These are phyloP conservation scores for Rhazya stricta DNA, from an alignment of 257 asterid genomes.

Conservation along the genomic window DNA sequence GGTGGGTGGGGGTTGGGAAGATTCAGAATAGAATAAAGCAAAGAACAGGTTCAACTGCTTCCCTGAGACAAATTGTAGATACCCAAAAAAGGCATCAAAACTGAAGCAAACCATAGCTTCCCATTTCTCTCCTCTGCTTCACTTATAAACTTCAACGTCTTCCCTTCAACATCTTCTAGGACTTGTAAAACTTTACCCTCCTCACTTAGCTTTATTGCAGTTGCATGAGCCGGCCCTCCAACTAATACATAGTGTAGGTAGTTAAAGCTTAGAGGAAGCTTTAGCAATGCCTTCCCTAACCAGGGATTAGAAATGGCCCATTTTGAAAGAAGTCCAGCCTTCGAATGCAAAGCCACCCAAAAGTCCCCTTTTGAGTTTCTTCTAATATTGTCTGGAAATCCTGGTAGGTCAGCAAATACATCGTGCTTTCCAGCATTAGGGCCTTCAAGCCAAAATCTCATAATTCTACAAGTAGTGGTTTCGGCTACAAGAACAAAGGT, in stretches of 20 bases:
- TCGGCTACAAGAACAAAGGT: slow-evolving; percentile 46
- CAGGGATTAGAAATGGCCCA: slow-evolving; percentile 30
- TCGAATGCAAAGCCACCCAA: slow-evolving; percentile 70
- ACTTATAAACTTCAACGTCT: slow-evolving; percentile 51
- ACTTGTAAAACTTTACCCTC: slow-evolving; percentile 51
- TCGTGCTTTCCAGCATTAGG: slow-evolving; percentile 47
- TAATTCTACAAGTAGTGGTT: slow-evolving; percentile 29
- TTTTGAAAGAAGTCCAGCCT: slow-evolving; percentile 29
- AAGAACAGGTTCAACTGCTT: background rate
- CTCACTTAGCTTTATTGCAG: slow-evolving; percentile 47
- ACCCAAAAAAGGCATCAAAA: slow-evolving; percentile 55
- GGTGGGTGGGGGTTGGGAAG: background rate
- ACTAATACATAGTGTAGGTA: slow-evolving; percentile 53
- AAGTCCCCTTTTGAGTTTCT: slow-evolving; percentile 53
- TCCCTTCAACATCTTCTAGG: slow-evolving; percentile 56
- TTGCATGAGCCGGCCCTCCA: slow-evolving; percentile 62
- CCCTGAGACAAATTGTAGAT: slow-evolving; percentile 26
- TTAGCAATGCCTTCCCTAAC: slow-evolving; percentile 38
- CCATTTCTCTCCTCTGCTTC: slow-evolving; percentile 70
- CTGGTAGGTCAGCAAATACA: slow-evolving; percentile 43
- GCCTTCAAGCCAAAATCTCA: slow-evolving; percentile 53
- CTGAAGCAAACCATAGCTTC: slow-evolving; percentile 66
- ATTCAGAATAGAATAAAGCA: background rate
- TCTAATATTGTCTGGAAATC: slow-evolving; percentile 70
- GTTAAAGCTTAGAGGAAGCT: slow-evolving; percentile 47